Evolutionary conservation across 176 grass and related monocot genomes (phyloP).

Genomic region (Triticum monococcum): DNA sequence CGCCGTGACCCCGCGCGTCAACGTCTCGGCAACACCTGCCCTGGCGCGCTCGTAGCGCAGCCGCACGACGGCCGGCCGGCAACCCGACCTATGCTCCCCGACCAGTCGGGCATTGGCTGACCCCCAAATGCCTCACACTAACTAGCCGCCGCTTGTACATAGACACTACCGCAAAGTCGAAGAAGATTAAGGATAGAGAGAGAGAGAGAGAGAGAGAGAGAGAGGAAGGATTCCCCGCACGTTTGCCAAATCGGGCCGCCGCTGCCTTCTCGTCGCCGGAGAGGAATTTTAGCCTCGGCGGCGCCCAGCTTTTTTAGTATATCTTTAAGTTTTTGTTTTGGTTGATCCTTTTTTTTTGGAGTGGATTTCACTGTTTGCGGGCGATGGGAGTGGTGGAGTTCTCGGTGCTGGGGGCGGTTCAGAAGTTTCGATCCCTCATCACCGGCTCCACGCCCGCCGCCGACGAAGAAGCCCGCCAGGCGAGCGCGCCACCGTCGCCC

Average conservation of each 20-base stretch:
- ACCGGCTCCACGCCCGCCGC: constrained; percentile 13
- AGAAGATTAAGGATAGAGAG: neutral
- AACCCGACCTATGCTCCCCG: constrained; percentile 43
- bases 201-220: neutral
- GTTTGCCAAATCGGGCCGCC: constrained; percentile 5
- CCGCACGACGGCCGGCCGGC: constrained; percentile 35
- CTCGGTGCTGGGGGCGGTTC: constrained; percentile 51
- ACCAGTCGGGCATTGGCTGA: constrained; percentile 62
- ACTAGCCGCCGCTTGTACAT: constrained; percentile 38
- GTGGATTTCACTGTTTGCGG: constrained; percentile 21
- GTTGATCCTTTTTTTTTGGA: neutral
- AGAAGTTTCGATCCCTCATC: constrained; percentile 70
- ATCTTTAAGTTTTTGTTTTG: neutral
- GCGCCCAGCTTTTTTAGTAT: constrained; percentile 8
- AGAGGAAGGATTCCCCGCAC: neutral
- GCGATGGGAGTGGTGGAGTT: constrained; percentile 75
- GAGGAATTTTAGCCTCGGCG: constrained; percentile 60
- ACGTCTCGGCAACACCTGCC: neutral
- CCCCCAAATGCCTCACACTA: constrained; percentile 35
- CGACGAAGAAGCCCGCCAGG: neutral
- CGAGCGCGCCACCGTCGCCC: neutral
- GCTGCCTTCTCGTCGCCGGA: constrained; percentile 28
- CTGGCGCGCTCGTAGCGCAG: constrained; percentile 20
- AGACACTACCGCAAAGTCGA: neutral
- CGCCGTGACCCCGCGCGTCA: neutral